Base-by-base conservation (phyloP, 106 monocot genomes). In the Dendrobium huoshanense region DNA sequence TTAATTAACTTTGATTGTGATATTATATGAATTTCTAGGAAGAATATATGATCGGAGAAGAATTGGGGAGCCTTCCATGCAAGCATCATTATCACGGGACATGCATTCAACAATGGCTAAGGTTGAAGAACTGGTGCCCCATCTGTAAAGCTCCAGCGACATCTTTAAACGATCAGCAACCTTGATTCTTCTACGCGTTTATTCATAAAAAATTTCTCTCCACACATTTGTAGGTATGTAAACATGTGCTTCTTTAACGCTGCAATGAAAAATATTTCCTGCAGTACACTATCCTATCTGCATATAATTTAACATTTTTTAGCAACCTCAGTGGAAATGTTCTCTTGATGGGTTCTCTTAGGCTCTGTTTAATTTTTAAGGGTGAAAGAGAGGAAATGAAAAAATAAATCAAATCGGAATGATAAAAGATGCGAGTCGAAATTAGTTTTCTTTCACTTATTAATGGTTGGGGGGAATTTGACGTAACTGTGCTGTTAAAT, bases 71-170 rank as follows among this genome's bases (percentile, higher is more conserved):
- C 77, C 54, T 95, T 72, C 68, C 8, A 10, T 95, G 95, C 44
- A 80, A 82, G 18, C 95, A 95, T 84, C 67, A 41, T 4, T 95
- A 91, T 84, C 93, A 95, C 78, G 67, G 79, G 15, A 82, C 47
- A 22, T 95, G 95, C 80, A 84, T 95, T 70, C 80, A 88, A 13
- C 91, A 93, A 24, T 95, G 95, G 95, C 88, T 95, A 24, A 79
- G 86, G 83, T 78, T 81, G 88, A 95, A 95, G 89, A 95, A 95
- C 77, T 95, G 92, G 93, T 95, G 95, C 75, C 95, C 95, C 0
- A 84, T 95, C n/a, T 95, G 95, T 85, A 93, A 89, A 78, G 74
- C 83, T 17, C 83, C 82, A 6, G 91, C 85, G 15, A 31, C 20
- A 20, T 43, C 73, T 3, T 41, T 43, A 73, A 18, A 73, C 3